Evolutionary conservation across 768 basidiomycete genomes (phyloP).

Genomic region (Amylocystis lapponica): DNA sequence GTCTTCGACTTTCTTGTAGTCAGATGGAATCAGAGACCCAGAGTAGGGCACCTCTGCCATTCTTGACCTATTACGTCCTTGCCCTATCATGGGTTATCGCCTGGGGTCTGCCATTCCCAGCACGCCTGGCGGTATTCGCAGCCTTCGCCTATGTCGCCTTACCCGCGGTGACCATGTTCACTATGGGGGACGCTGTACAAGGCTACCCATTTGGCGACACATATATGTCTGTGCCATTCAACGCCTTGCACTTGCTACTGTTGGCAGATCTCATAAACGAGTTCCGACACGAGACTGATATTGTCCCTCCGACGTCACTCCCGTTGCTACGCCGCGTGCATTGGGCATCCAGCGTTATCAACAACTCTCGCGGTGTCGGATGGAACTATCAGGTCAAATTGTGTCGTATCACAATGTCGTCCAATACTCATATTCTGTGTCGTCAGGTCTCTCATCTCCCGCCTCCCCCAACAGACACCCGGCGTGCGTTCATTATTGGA

Average conservation of each 20-base stretch:
- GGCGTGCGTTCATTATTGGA: constrained; percentile 2
- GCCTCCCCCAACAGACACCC: constrained; percentile 1
- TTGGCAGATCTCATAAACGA: constrained; percentile 1
- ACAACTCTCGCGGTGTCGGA: constrained; percentile 13
- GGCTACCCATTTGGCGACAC: too few relatives aligned
- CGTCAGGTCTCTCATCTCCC: constrained; percentile 10
- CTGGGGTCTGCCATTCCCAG: too few relatives aligned
- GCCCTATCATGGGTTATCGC: too few relatives aligned
- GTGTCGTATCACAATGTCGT: not conserved
- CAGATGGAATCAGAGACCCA: too few relatives aligned
- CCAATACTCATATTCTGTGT: not conserved
- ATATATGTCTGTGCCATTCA: too few relatives aligned
- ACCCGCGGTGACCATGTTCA: too few relatives aligned
- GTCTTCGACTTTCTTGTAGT: too few relatives aligned
- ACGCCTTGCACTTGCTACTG: not conserved
- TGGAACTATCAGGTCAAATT: constrained; percentile 12
- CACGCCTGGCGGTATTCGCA: too few relatives aligned
- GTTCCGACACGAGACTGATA: constrained; percentile 1
- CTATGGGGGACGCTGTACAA: too few relatives aligned
- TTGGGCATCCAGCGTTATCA: constrained; percentile 4
- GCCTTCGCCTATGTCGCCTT: too few relatives aligned
- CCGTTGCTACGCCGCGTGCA: constrained; percentile 1
- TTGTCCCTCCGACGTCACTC: not conserved
- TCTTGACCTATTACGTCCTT: too few relatives aligned
- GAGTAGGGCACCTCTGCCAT: too few relatives aligned